A percentile compares a stretch with the other conserved stretches of the same genome.
These are phyloP conservation scores for Pyrenophora tritici-repentis DNA, from an alignment of 2,329 filamentous ascomycete species.

Conservation along the genomic window DNA sequence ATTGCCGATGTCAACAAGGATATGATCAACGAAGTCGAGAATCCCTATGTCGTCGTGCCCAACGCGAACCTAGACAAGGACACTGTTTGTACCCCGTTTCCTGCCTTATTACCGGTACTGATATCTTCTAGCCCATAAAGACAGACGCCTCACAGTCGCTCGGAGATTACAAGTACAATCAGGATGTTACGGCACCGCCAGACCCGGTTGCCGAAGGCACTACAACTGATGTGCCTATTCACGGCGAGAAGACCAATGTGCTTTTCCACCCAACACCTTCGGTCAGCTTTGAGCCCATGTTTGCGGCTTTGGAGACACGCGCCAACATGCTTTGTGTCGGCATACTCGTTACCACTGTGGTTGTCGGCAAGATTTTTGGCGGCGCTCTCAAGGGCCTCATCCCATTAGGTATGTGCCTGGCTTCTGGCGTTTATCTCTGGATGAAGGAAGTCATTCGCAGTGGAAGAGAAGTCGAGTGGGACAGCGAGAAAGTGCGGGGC, in stretches of 20 bases:
- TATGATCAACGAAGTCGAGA: constrained; percentile 70
- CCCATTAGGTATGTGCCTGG: constrained; percentile 71
- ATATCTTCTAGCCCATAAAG: constrained; percentile 59
- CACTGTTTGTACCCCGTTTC: constrained; percentile 54
- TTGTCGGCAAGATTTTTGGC: constrained; percentile 80
- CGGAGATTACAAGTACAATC: constrained; percentile 79
- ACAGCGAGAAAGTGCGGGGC: constrained; percentile 81
- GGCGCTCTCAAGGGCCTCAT: constrained; percentile 77
- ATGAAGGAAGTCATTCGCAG: constrained; percentile 83
- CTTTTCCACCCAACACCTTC: constrained; percentile 93
- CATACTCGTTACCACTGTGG: constrained; percentile 73
- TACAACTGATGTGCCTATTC: constrained; percentile 92
- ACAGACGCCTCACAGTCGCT: constrained; percentile 73
- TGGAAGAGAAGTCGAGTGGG: constrained; percentile 85
- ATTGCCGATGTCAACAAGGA: constrained; percentile 80
- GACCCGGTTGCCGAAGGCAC: constrained; percentile 80
- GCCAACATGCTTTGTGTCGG: constrained; percentile 72
- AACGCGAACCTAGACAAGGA: constrained; percentile 84
- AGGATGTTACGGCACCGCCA: constrained; percentile 89
- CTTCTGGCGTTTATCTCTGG: constrained; percentile 85
- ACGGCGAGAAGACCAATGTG: constrained; percentile 95
- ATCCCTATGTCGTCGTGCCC: constrained; percentile 79
- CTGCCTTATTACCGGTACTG: constrained; percentile 1
- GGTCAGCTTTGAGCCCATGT: constrained; percentile 89
- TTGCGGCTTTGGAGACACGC: constrained; percentile 72